These are phyloP conservation scores for Nicotiana benthamiana DNA, from an alignment of 257 asterid genomes.

Conservation along the genomic window DNA sequence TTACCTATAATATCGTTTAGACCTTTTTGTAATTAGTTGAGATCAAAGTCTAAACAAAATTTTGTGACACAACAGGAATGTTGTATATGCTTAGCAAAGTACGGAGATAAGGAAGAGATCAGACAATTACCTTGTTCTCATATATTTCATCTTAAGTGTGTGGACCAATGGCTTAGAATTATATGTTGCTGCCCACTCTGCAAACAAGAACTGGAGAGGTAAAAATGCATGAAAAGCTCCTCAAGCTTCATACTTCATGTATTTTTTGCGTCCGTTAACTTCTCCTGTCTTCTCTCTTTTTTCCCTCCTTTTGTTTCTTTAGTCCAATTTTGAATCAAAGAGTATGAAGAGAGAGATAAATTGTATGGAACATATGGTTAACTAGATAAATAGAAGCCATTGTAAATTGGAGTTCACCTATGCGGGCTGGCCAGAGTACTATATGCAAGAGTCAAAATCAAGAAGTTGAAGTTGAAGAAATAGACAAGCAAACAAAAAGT, in stretches of 20 bases:
- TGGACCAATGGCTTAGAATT: conserved; percentile 92
- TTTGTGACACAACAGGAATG: conserved; percentile 52
- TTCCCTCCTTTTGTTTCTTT: too few relatives aligned
- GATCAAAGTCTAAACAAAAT: neutral
- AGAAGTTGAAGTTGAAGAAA: too few relatives aligned
- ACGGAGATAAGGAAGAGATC: conserved; percentile 75
- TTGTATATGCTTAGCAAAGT: conserved; percentile 80
- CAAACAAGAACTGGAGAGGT: conserved; percentile 34
- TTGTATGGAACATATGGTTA: too few relatives aligned
- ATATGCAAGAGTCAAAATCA: too few relatives aligned
- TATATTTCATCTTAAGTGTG: conserved; percentile 75
- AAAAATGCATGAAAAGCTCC: neutral
- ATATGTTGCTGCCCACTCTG: conserved; percentile 66
- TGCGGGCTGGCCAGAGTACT: too few relatives aligned
- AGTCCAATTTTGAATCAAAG: too few relatives aligned
- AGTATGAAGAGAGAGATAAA: too few relatives aligned
- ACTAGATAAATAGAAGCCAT: too few relatives aligned
- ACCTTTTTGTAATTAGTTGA: neutral
- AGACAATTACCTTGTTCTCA: conserved; percentile 80
- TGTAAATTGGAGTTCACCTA: too few relatives aligned
- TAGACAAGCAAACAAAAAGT: too few relatives aligned
- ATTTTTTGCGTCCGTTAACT: neutral
- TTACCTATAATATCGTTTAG: too few relatives aligned
- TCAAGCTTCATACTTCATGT: neutral
- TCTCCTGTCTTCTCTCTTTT: neutral